Evolutionary conservation across 345 rosid species (phyloP).

Genomic region (Firmiana major): DNA sequence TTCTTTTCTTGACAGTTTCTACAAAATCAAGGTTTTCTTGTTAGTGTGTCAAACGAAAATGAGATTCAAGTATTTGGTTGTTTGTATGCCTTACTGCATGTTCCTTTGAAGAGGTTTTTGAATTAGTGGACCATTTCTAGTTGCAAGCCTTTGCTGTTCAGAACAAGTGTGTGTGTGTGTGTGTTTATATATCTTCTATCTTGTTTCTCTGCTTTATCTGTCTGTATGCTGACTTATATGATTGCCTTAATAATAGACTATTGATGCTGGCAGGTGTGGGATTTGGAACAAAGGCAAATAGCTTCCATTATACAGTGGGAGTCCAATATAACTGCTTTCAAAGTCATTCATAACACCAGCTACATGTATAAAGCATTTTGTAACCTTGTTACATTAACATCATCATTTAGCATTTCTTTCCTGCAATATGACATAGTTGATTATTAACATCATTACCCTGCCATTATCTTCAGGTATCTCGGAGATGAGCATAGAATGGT

Average conservation of each 20-base stretch:
- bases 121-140: constrained; percentile 15
- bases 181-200: constrained; percentile 1
- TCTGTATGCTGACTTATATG: background rate
- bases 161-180: background rate
- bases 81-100: constrained; percentile 15
- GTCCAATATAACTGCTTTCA: constrained; percentile 75
- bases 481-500: constrained; percentile 83
- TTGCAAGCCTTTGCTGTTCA: background rate
- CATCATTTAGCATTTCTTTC: constrained; percentile 12
- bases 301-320: constrained; percentile 63
- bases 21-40: constrained; percentile 71
- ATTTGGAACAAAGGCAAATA: constrained; percentile 55
- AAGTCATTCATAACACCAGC: constrained; percentile 64
- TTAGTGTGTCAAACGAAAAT: constrained; percentile 59
- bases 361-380: constrained; percentile 50
- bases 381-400: background rate
- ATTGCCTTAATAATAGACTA: constrained; percentile 22
- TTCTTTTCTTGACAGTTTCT: constrained; percentile 50
- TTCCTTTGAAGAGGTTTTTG: constrained; percentile 11
- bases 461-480: constrained; percentile 47
- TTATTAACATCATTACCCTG: background rate
- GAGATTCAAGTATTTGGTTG: constrained; percentile 63
- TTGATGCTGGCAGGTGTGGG: constrained; percentile 68
- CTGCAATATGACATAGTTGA: background rate
- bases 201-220: background rate